Conservation (phyloP, 129 eudicot species). For the Lonicera japonica region DNA sequence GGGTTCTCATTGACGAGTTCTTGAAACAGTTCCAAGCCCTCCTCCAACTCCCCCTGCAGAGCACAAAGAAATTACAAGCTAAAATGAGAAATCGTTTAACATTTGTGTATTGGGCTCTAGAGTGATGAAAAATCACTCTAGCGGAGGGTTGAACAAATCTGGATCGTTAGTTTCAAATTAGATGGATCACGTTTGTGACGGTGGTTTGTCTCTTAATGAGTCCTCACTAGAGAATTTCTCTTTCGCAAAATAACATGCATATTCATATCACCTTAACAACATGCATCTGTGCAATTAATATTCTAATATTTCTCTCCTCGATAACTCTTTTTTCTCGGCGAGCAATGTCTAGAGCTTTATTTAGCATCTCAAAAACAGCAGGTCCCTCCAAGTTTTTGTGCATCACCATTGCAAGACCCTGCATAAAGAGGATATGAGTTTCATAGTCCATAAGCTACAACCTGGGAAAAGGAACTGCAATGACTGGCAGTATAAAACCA, state of each 20-base stretch:
- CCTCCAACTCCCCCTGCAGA: conserved; percentile 77
- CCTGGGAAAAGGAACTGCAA: neutral
- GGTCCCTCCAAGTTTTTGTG: conserved; percentile 86
- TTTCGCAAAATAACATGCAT: too few species aligned
- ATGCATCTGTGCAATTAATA: conserved; percentile 86
- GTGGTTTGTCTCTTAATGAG: too few species aligned
- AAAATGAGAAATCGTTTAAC: too few species aligned
- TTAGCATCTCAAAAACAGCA: conserved; percentile 88
- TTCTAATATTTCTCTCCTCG: conserved; percentile 81
- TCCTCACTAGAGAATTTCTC: too few species aligned
- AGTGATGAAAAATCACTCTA: too few species aligned
- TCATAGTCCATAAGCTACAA: neutral
- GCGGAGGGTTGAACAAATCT: too few species aligned
- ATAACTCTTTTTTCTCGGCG: conserved; percentile 50
- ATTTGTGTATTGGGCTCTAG: too few species aligned
- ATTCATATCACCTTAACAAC: conserved; percentile 52
- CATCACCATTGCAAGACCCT: conserved; percentile 99
- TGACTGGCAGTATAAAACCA: too few species aligned
- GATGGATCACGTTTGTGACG: too few species aligned
- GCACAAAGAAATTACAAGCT: neutral
- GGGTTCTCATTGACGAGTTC: conserved; percentile 74
- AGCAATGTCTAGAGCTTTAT: conserved; percentile 58
- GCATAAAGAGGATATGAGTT: conserved; percentile 15
- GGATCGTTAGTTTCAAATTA: too few species aligned
- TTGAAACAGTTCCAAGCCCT: conserved; percentile 55